A percentile compares a stretch with the other conserved stretches of the same genome.
Evolutionary conservation across 352 stramenopile species (phyloP).

Genomic region (Pythium phragmiticola): DNA sequence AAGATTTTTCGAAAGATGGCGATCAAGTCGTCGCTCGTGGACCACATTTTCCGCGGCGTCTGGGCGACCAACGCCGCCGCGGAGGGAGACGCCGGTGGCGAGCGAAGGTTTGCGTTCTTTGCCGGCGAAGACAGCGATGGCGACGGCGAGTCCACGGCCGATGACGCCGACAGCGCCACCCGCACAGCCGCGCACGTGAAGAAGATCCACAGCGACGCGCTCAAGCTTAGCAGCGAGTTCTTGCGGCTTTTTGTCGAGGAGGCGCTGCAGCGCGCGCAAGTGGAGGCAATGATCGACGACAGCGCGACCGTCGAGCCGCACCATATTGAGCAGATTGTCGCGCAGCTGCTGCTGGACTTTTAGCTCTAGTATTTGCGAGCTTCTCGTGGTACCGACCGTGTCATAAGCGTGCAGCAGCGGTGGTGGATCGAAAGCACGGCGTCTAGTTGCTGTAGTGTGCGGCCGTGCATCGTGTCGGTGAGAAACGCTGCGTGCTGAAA

Average conservation of each 20-base stretch:
- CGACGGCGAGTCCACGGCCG: constrained; percentile 37
- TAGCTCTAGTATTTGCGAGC: constrained; percentile 27
- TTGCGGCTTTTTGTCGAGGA: constrained; percentile 77
- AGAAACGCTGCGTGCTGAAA: constrained; percentile 57
- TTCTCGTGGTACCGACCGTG: neutral
- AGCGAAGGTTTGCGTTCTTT: constrained; percentile 2
- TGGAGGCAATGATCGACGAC: constrained; percentile 87
- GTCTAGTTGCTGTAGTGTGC: constrained; percentile 35
- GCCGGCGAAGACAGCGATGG: constrained; percentile 41
- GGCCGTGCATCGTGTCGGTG: constrained; percentile 38
- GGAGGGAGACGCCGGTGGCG: constrained; percentile 17
- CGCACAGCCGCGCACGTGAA: constrained; percentile 33
- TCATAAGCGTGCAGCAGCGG: constrained; percentile 7
- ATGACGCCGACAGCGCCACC: constrained; percentile 32
- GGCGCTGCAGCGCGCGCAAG: constrained; percentile 73
- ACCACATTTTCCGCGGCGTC: constrained; percentile 69
- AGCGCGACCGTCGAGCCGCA: constrained; percentile 66
- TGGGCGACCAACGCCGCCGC: constrained; percentile 42
- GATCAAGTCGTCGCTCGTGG: constrained; percentile 65
- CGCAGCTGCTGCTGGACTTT: constrained; percentile 80
- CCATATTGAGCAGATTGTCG: constrained; percentile 80
- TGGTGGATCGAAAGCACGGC: constrained; percentile 28
- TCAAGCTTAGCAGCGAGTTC: constrained; percentile 75
- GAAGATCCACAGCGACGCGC: constrained; percentile 75
- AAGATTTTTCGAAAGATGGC: constrained; percentile 14